Base-by-base conservation (phyloP, 2,329 filamentous ascomycete genomes). In the Fusarium palustre region DNA sequence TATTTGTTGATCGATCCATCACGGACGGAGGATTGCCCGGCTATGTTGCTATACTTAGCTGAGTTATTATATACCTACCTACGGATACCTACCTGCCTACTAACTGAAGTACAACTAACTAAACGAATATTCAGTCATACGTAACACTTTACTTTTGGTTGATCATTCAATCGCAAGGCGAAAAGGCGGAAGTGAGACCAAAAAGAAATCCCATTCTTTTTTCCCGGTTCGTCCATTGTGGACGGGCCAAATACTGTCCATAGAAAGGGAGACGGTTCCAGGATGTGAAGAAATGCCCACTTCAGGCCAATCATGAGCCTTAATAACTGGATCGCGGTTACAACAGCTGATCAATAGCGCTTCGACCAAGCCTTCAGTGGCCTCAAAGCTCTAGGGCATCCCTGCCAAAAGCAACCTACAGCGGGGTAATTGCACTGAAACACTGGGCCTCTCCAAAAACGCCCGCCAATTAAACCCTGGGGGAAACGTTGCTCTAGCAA, bases 401-500 rank as follows among this genome's bases (percentile, higher is more conserved):
- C 64, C 49, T 66, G 68, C 56, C 61, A 53, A 46, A 63, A 59
- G 71, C 50, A 64, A 60, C 59, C 72, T 66, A 64, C 69, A 72
- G 72, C 72, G 72, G 72, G 72, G 72, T 74, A 75, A 46, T 41
- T 30, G 48, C 55, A 52, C 54, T 74, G 66, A 72, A 75, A 75
- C 72, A 63, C 50, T 65, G 54, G 63, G 50, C 52, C 55, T 33
- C 68, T 52, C 57, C 61, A 68, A 68, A 65, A 62, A 70, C 48
- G 64, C 70, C 66, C 64, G 68, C 66, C 68, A 71, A 66, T 64
- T 49, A 45, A 52, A 55, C 46, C 50, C 30, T 33, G 39, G 52
- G 31, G 24, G 45, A 22, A 20, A 25, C 12, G 73, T 75, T 75
- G 73, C 72, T 60, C 59, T 75, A 55, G 56, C 69, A 74, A 75